These are phyloP conservation scores for Candida taoyuanica DNA, from an alignment of 805 yeast genomes.

Conservation along the genomic window DNA sequence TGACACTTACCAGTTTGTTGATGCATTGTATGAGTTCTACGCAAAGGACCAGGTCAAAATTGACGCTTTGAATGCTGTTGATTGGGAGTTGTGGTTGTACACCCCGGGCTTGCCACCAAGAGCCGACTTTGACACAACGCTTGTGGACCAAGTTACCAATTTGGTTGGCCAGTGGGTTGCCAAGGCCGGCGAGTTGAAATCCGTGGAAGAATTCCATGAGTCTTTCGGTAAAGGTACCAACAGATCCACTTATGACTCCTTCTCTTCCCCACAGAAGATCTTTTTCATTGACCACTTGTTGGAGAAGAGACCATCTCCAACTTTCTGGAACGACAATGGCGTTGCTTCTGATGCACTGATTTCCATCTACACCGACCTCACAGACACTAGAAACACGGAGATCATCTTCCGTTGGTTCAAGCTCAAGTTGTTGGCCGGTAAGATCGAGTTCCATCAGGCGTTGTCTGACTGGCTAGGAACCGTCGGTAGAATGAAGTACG, in stretches of 20 bases:
- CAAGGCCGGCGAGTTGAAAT: conserved; percentile 14
- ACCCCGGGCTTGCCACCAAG: conserved; percentile 86
- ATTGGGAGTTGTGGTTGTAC: conserved; percentile 83
- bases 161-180: conserved; percentile 62
- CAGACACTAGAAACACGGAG: conserved; percentile 67
- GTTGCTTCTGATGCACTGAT: conserved; percentile 35
- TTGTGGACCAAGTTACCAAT: conserved; percentile 66
- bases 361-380: conserved; percentile 33
- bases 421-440: conserved; percentile 54
- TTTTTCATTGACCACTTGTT: conserved; percentile 71
- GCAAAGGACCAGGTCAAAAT: conserved; percentile 36
- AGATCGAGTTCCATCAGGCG: conserved; percentile 40
- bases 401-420: conserved; percentile 74
- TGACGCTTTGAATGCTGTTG: conserved; percentile 58
- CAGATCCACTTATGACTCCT: conserved; percentile 35
- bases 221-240: conserved; percentile 21
- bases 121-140: conserved; percentile 72
- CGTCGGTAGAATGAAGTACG: conserved; percentile 93
- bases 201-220: conserved; percentile 14
- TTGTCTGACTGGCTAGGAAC: conserved; percentile 85
- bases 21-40: conserved; percentile 65
- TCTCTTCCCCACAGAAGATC: conserved; percentile 72
- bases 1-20: conserved; percentile 79
- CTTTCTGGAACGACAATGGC: conserved; percentile 32
- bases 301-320: conserved; percentile 39